Evolutionary conservation across 257 asterid genomes (phyloP), one percentile per base, ranked within the genome.

Genomic region (Eucommia ulmoides): DNA sequence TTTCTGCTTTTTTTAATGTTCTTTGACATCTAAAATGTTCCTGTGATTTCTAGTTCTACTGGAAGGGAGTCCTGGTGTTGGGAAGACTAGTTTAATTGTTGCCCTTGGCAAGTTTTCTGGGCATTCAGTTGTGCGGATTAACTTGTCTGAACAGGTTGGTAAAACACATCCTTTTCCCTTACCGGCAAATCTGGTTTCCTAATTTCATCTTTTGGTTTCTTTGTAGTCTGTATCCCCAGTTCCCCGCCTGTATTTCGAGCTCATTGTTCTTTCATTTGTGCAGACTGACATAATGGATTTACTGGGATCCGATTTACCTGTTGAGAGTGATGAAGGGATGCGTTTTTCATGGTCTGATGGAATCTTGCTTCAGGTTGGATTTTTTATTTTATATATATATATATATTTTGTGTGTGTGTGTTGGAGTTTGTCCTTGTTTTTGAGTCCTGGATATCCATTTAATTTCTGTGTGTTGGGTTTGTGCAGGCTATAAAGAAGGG

Each of bases 1-100:
- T n/a, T n/a, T n/a, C n/a, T n/a, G n/a, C n/a, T n/a, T n/a, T n/a
- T n/a, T n/a, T n/a, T n/a, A n/a, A n/a, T n/a, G n/a, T 24, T 33
- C 54, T 61, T 75, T 77, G 49, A 79, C 53, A 45, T 60, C 52
- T 54, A 20, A 35, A 49, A 20, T 49, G 65, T 67, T 55, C 52
- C 20, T 8, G 35, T 65, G 59, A 57, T 65, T 60, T 38, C 42
- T 54, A 85, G 98, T 85, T 62, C 67, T 89, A 74, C 59, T 89
- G 78, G 98, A 89, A 77, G 98, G 98, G 50, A 89, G 98, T 63
- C 98, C 98, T 4, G 98, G 98, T 48, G 98, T 89, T 65, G 98
- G 98, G 46, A 89, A 89, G 71, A 89, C 98, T 41, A 85, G 98
- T 69, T 71, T 89, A 65, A 61, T 89, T 65, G 89, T 69, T 55